Evolutionary conservation across 352 stramenopile genomes (phyloP).

Genomic region (Phytopythium delawarense): DNA sequence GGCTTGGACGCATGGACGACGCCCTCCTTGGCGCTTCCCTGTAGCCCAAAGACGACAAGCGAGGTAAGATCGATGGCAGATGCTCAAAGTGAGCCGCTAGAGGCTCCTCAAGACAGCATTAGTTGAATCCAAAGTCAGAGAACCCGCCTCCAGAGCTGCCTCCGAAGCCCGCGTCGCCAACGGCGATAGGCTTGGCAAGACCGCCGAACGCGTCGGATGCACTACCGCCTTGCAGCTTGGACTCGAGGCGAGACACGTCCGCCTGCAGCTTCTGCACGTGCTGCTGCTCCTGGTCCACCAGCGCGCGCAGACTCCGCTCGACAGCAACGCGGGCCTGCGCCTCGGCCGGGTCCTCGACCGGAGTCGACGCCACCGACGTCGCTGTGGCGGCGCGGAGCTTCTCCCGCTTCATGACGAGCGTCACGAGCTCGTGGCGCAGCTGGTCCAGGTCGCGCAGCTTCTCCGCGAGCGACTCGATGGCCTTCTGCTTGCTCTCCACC

Average conservation of each 20-base stretch:
- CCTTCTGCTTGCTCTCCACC: constrained; percentile 61
- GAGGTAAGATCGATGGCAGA: too few relatives aligned
- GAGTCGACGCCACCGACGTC: neutral
- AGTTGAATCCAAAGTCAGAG: too few relatives aligned
- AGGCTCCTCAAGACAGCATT: too few relatives aligned
- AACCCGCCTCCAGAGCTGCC: too few relatives aligned
- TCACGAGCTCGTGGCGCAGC: constrained; percentile 63
- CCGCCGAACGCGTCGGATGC: constrained; percentile 16
- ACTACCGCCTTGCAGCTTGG: constrained; percentile 27
- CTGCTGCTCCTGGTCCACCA: constrained; percentile 58
- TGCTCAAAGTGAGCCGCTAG: too few relatives aligned
- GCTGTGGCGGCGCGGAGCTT: constrained; percentile 29
- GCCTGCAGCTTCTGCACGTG: constrained; percentile 44
- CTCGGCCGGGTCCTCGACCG: constrained; percentile 19
- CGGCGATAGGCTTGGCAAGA: constrained; percentile 12
- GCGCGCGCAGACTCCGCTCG: constrained; percentile 40
- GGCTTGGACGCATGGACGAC: too few relatives aligned
- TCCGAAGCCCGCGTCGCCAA: neutral
- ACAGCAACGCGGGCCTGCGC: constrained; percentile 32
- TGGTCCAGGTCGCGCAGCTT: constrained; percentile 72
- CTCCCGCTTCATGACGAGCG: constrained; percentile 65
- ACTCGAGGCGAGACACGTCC: constrained; percentile 47
- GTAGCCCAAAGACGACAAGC: too few relatives aligned
- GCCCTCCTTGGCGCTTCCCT: too few relatives aligned
- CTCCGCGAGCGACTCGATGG: constrained; percentile 55